Conservation (phyloP, 2,329 filamentous ascomycete genomes). For the Cladophialophora yegresii region DNA sequence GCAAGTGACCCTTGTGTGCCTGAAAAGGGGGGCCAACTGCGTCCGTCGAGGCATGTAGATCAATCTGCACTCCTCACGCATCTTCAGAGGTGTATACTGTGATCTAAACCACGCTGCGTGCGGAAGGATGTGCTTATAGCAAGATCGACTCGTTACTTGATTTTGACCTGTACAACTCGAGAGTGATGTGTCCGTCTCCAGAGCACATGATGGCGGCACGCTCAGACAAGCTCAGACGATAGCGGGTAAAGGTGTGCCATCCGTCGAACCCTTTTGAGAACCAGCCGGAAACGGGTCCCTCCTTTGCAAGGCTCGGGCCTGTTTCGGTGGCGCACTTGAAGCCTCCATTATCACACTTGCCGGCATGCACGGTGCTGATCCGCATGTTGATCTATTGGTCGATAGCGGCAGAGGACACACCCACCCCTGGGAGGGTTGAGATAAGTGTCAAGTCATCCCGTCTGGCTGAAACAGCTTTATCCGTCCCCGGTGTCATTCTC, state of each 20-base stretch:
- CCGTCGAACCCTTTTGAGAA: background rate
- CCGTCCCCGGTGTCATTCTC: background rate
- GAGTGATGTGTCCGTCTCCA: background rate
- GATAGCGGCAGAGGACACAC: background rate
- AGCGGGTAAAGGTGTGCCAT: background rate
- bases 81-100: background rate
- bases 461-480: background rate
- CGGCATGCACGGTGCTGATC: constrained; percentile 8
- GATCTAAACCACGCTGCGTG: background rate
- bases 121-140: background rate
- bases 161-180: background rate
- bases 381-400: background rate
- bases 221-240: constrained; percentile 3
- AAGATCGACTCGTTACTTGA: background rate
- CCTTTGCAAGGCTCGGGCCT: constrained; percentile 5
- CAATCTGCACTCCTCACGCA: constrained; percentile 1
- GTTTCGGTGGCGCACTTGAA: background rate
- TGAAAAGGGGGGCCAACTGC: constrained; percentile 4
- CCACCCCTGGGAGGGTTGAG: background rate
- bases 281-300: background rate
- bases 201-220: background rate
- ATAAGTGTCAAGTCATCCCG: constrained; percentile 1
- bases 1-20: background rate
- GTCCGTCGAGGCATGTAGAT: background rate
- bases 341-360: constrained; percentile 7